Percentiles rank a stretch among this genome's conserved stretches.
These are phyloP conservation scores for Populus ilicifolia DNA, from an alignment of 345 rosid genomes.

Conservation along the genomic window DNA sequence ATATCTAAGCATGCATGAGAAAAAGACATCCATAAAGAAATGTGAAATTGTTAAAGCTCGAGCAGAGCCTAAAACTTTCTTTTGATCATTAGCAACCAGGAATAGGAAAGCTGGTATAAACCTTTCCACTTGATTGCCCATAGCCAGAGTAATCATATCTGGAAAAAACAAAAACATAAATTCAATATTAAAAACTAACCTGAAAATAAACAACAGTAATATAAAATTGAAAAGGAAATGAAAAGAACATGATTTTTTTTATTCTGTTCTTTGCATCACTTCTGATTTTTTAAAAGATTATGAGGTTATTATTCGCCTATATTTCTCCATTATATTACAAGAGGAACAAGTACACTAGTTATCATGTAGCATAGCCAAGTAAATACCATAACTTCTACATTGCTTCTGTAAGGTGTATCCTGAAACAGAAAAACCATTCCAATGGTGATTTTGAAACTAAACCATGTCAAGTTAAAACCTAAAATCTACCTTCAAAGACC, in stretches of 20 bases:
- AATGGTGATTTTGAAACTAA: neutral
- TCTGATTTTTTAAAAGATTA: neutral
- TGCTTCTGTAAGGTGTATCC: neutral
- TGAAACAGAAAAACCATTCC: neutral
- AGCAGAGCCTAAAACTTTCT: neutral
- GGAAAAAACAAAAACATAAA: constrained; percentile 22
- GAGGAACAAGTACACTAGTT: neutral
- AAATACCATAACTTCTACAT: neutral
- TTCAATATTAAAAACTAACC: constrained; percentile 14
- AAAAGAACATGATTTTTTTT: neutral
- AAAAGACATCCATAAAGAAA: neutral
- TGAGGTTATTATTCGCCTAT: neutral
- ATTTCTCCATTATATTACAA: neutral
- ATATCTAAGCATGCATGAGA: neutral
- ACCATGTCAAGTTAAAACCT: neutral
- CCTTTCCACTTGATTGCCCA: constrained; percentile 95
- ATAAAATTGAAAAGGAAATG: neutral
- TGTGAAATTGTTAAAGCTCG: neutral
- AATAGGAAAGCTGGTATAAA: constrained; percentile 19
- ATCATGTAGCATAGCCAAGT: neutral
- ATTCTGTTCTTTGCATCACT: neutral
- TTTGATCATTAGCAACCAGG: constrained; percentile 13
- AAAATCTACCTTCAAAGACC: neutral
- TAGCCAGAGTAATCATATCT: constrained; percentile 98
- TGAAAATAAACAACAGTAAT: neutral